Evolutionary conservation across 1,284 basidiomycete genomes (phyloP), one percentile per base, ranked within the genome.

Genomic region (Pseudozyma tsukubaensis): DNA sequence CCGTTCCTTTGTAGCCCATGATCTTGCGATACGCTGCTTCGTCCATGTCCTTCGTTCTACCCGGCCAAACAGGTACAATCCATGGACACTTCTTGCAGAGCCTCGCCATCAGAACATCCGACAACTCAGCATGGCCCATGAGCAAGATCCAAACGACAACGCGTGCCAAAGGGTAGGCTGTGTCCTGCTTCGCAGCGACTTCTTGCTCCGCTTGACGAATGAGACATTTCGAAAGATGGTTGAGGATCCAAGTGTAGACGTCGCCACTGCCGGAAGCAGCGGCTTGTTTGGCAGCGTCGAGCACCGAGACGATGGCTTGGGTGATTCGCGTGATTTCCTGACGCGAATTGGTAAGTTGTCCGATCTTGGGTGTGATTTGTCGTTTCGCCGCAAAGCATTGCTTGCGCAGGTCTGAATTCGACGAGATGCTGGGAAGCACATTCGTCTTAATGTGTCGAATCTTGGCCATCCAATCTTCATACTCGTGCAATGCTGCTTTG

Each of bases 161-260:
- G 29, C 90, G 88, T 0, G 92, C 93, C 11, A 98, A 88, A 0
- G 96, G 95, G 48, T 89, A 88, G 0, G 94, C 94, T 10, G 91
- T 92, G 39, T 90, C 89, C 76, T 92, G 90, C 85, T 95, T 93
- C 2, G 94, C 94, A 1, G 92, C 90, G 7, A 97, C 93, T 85
- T 99, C 96, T 0, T 91, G 92, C 86, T 97, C 94, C 8, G 95
- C 94, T 87, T 98, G 97, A 37, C 92, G 88, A 47, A 98, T 89
- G 62, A 99, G 90, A 39, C 91, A 88, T 83, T 98, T 99, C 56
- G 93, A 87, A 21, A 97, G 88, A 19, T 94, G 92, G 24, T 93
- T 95, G 24, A 96, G 88, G 16, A 92, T 88, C 74, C 94, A 93
- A 50, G 88, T 86, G 85, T 95, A 96, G 12, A 86, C 82, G 21